A percentile compares a stretch with the other conserved stretches of the same genome.
Conservation (phyloP, 1,284 basidiomycete species). For the Pulveroboletus sp. region DNA sequence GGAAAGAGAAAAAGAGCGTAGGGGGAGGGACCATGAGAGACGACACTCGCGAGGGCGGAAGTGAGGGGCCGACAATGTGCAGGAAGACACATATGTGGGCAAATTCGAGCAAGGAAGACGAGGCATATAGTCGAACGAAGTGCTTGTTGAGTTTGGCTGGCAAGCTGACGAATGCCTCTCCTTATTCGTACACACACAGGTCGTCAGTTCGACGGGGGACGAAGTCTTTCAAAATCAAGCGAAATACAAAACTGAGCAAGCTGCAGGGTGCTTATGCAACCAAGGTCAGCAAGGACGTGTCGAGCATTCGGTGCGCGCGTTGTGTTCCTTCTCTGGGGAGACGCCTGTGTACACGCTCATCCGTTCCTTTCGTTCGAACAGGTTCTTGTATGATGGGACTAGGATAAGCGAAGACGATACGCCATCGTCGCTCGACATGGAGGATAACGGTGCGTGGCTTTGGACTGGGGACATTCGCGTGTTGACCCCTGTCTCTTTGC, state of each 20-base stretch:
- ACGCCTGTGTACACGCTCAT: background rate
- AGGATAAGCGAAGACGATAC: slow-evolving; percentile 86
- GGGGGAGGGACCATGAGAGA: background rate
- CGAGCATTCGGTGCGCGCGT: slow-evolving; percentile 73
- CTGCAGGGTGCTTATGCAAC: slow-evolving; percentile 90
- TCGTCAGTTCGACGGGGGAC: slow-evolving; percentile 74
- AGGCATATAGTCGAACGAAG: slow-evolving; percentile 57
- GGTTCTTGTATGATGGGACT: slow-evolving; percentile 83
- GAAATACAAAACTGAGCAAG: slow-evolving; percentile 90
- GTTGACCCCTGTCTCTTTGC: slow-evolving; percentile 3
- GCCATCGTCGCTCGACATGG: slow-evolving; percentile 79
- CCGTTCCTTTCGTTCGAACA: slow-evolving; percentile 28
- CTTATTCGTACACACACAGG: slow-evolving; percentile 38
- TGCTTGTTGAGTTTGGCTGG: slow-evolving; percentile 44
- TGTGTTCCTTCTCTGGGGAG: background rate
- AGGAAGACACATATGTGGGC: slow-evolving; percentile 53
- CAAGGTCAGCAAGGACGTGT: slow-evolving; percentile 89
- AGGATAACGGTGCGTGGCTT: slow-evolving; percentile 65
- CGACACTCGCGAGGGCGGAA: background rate
- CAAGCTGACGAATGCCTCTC: slow-evolving; percentile 14
- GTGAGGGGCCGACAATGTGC: background rate
- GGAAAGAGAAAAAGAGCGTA: too few species aligned
- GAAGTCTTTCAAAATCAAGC: slow-evolving; percentile 98
- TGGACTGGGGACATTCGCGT: background rate
- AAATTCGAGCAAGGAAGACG: slow-evolving; percentile 72